Evolutionary conservation across 2,329 filamentous ascomycete genomes (phyloP).

Genomic region (Peltaster fructicola): DNA sequence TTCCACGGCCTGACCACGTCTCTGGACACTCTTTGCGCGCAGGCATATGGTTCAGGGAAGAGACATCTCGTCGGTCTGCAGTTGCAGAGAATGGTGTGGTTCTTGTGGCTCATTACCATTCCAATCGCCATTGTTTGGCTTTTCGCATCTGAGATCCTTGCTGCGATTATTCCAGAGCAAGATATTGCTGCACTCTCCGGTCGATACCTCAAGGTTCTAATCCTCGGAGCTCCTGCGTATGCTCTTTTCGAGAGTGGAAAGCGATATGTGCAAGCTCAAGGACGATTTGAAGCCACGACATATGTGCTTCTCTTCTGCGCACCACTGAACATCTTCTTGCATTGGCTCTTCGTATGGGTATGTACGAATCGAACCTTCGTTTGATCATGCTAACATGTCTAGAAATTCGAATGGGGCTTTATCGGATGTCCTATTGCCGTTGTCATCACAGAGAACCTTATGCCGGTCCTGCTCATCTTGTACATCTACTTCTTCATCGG

Average conservation of each 20-base stretch:
- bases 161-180: constrained; percentile 48
- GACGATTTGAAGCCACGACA: constrained; percentile 64
- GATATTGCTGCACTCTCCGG: constrained; percentile 56
- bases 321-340: constrained; percentile 62
- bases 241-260: constrained; percentile 64
- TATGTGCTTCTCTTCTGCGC: constrained; percentile 72
- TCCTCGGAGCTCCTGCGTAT: constrained; percentile 57
- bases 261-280: constrained; percentile 76
- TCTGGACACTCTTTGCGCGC: constrained; percentile 80
- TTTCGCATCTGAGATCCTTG: constrained; percentile 46
- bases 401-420: constrained; percentile 43
- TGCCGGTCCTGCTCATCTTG: constrained; percentile 53
- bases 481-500: constrained; percentile 60
- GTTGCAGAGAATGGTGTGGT: constrained; percentile 64
- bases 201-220: constrained; percentile 51
- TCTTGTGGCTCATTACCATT: constrained; percentile 53
- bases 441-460: constrained; percentile 54
- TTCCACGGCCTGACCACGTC: constrained; percentile 60
- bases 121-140: constrained; percentile 59
- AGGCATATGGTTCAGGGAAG: constrained; percentile 82
- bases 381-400: neutral
- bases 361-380: constrained; percentile 8
- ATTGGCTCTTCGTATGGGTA: constrained; percentile 66
- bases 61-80: constrained; percentile 77
- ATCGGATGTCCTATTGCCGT: constrained; percentile 67